Evolutionary conservation across 2,329 filamentous ascomycete species (phyloP), one percentile per base, ranked within the genome.

Genomic region (Didymella pomorum): DNA sequence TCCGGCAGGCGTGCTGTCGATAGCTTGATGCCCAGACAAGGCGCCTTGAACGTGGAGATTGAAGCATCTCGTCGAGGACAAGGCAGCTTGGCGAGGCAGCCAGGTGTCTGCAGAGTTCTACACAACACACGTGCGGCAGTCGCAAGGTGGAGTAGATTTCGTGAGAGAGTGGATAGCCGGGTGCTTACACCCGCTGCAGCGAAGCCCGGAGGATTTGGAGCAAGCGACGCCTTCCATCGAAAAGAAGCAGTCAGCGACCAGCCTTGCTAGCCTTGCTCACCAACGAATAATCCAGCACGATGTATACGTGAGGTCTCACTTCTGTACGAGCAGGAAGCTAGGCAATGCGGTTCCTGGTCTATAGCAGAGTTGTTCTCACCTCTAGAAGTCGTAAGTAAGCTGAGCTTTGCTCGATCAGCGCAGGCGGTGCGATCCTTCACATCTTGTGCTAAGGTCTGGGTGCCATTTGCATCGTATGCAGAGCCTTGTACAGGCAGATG

Each of bases 361-460:
- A 28, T 21, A 8, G 23, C 16, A 23, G n/a, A 12, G 23, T 12
- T 14, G 18, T 7, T 31, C 25, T 41, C 25, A 26, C 5, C 31
- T 12, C 47, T 33, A 33, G 25, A 26, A 23, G 31, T 11, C 14
- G 10, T 25, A 10, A 51, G 41, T 42, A 35, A 50, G 49, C 45
- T 25, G 37, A 35, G 39, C 31, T 31, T 46, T 46, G 50, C 39
- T 42, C 50, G 45, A 54, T 58, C 45, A 45, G 45, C 56, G 31
- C 50, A 46, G 48, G 39, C 44, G 16, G 43, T 35, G 25, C 31
- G 23, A 50, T 45, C 39, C 31, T 35, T 41, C 21, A 26, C 31
- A 28, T 3, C 23, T 3, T n/a, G 10, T 47, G 33, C 25, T 37
- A 21, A 42, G 31, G 39, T 33, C 56, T 58, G 31, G 37, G 45